phyloP scores from a whole-genome alignment of 768 basidiomycete species.

The Albatrellus ellisii region DNA sequence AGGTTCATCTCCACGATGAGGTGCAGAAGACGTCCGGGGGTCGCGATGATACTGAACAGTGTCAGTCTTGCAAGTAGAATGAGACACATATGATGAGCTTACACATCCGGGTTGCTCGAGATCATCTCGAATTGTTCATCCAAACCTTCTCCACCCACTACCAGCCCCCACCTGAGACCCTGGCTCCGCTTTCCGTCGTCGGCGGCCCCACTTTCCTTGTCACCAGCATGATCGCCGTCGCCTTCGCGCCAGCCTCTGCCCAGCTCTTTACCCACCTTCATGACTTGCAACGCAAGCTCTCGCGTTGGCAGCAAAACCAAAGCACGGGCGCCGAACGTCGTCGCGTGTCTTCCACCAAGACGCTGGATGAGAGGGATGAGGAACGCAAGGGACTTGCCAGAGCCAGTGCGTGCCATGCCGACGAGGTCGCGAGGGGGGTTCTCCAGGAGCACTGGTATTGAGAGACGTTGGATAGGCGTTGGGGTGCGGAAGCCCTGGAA shows the following conservation, averaged over 20 bases:
- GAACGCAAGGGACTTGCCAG: constrained; percentile 95
- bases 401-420: constrained; percentile 97
- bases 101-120: constrained; percentile 91
- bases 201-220: constrained; percentile 34
- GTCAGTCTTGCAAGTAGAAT: background rate
- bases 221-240: constrained; percentile 61
- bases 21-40: constrained; percentile 95
- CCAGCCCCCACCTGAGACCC: constrained; percentile 76
- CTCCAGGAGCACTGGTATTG: constrained; percentile 75
- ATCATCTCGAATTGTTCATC: constrained; percentile 97
- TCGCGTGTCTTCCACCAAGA: constrained; percentile 68
- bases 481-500: constrained; percentile 92
- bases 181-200: constrained; percentile 46
- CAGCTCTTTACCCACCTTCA: constrained; percentile 94
- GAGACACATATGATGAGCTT: constrained; percentile 22
- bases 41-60: constrained; percentile 76
- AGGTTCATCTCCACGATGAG: constrained; percentile 94
- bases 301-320: constrained; percentile 85
- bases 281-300: constrained; percentile 86
- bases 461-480: constrained; percentile 88
- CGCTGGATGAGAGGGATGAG: constrained; percentile 85
- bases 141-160: constrained; percentile 91
- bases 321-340: constrained; percentile 67
- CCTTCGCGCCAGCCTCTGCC: constrained; percentile 62
- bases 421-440: constrained; percentile 87